Evolutionary conservation across 2,329 filamentous ascomycete species (phyloP).

Genomic region (Dactylellina drechsleri): DNA sequence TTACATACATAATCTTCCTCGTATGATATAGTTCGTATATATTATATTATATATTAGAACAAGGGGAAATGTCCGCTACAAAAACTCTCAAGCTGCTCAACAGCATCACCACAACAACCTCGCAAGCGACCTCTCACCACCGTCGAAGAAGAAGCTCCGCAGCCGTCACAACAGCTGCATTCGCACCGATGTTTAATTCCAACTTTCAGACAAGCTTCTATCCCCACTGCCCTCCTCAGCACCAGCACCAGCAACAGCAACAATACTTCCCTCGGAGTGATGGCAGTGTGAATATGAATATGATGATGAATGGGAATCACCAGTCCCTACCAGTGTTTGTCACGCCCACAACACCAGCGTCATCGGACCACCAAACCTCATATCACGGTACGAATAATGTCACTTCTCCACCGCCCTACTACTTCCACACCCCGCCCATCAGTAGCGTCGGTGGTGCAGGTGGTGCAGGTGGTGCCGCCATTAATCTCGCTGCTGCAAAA

Average conservation of each 20-base stretch:
- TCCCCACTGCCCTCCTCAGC: constrained; percentile 41
- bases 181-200: constrained; percentile 41
- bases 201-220: constrained; percentile 39
- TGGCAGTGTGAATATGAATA: constrained; percentile 6
- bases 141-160: constrained; percentile 44
- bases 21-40: background rate
- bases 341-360: constrained; percentile 55
- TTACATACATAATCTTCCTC: constrained; percentile 3
- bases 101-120: constrained; percentile 48
- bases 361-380: constrained; percentile 54
- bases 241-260: background rate
- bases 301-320: constrained; percentile 22
- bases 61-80: constrained; percentile 29
- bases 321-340: constrained; percentile 53
- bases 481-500: background rate
- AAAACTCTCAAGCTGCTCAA: constrained; percentile 54
- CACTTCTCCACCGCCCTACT: constrained; percentile 46
- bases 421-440: constrained; percentile 51
- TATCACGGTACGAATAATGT: constrained; percentile 52
- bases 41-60: background rate
- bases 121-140: constrained; percentile 25
- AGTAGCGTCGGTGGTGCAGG: constrained; percentile 51
- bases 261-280: constrained; percentile 2
- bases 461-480: constrained; percentile 51
- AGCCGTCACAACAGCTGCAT: constrained; percentile 33